Conservation (phyloP, 306 rosid species). For the Cucurbita argyrosperma region DNA sequence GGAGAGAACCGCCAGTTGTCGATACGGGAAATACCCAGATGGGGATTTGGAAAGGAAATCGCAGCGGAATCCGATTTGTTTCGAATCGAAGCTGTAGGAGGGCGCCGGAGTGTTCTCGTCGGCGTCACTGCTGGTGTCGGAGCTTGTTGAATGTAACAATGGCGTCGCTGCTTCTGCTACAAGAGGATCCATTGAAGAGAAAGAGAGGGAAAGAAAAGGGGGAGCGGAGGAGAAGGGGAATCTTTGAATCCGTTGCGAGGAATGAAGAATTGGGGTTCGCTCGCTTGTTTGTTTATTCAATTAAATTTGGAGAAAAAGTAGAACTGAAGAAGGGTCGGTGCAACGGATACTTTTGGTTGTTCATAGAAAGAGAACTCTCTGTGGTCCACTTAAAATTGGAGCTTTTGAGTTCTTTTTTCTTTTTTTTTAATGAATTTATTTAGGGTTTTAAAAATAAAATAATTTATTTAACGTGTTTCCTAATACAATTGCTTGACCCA, state of each 20-base stretch:
- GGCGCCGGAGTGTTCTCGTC: slow-evolving; percentile 24
- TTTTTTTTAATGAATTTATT: not conserved
- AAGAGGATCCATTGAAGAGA: slow-evolving; percentile 10
- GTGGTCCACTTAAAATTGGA: slow-evolving; percentile 8
- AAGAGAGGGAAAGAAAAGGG: not conserved
- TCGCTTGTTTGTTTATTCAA: not conserved
- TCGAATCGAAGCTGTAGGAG: slow-evolving; percentile 17
- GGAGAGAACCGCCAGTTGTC: slow-evolving; percentile 55
- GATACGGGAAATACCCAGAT: slow-evolving; percentile 28
- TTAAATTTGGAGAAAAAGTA: slow-evolving; percentile 1
- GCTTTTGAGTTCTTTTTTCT: not conserved
- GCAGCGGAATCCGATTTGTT: not conserved
- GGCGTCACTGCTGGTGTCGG: slow-evolving; percentile 17
- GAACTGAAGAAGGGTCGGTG: slow-evolving; percentile 11
- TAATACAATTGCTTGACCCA: too few species aligned
- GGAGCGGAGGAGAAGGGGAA: slow-evolving; percentile 5
- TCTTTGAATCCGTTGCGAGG: not conserved
- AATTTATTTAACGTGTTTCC: too few species aligned
- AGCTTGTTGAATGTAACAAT: slow-evolving; percentile 19
- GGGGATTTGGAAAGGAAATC: slow-evolving; percentile 7
- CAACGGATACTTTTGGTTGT: slow-evolving; percentile 42
- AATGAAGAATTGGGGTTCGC: not conserved
- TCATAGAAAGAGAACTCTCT: slow-evolving; percentile 12
- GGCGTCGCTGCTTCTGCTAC: slow-evolving; percentile 26
- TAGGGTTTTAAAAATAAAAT: too few species aligned